Evolutionary conservation across 2,329 filamentous ascomycete genomes (phyloP).

Genomic region (Cordyceps pruinosa): DNA sequence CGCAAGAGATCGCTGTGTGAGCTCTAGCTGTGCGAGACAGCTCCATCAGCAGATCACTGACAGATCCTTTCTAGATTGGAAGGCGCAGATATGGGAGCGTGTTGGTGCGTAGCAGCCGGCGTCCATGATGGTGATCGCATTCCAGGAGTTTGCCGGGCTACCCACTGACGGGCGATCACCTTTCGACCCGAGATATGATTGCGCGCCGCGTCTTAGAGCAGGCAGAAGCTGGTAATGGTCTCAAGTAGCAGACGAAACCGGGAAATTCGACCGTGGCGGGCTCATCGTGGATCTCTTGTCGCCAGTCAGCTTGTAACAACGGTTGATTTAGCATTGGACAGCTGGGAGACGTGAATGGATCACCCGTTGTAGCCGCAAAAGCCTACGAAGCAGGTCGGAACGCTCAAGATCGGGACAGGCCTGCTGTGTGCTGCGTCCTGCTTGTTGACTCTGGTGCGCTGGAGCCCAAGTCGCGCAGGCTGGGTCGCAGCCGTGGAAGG

Average conservation of each 20-base stretch:
- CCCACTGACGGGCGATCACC: background rate
- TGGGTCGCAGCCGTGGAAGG: no score
- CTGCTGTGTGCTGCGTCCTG: no score
- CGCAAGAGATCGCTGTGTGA: background rate
- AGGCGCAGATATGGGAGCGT: background rate
- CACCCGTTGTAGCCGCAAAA: no score
- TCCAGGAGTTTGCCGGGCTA: background rate
- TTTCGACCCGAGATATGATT: background rate
- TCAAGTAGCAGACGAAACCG: no score
- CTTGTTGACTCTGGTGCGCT: no score
- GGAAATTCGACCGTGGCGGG: no score
- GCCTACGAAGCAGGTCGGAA: no score
- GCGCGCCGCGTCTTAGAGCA: background rate
- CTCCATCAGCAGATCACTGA: background rate
- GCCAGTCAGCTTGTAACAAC: background rate
- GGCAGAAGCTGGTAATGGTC: no score
- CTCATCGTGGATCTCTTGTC: background rate
- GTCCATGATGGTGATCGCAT: slow-evolving; percentile 8
- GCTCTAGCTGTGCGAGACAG: background rate
- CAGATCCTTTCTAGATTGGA: slow-evolving; percentile 1
- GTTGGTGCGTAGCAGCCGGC: background rate
- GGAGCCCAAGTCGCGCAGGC: no score
- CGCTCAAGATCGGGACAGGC: no score
- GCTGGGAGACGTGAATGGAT: background rate
- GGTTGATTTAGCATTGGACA: background rate